Conservation (phyloP, 176 grass and related monocot species). For the Carex parvula region DNA sequence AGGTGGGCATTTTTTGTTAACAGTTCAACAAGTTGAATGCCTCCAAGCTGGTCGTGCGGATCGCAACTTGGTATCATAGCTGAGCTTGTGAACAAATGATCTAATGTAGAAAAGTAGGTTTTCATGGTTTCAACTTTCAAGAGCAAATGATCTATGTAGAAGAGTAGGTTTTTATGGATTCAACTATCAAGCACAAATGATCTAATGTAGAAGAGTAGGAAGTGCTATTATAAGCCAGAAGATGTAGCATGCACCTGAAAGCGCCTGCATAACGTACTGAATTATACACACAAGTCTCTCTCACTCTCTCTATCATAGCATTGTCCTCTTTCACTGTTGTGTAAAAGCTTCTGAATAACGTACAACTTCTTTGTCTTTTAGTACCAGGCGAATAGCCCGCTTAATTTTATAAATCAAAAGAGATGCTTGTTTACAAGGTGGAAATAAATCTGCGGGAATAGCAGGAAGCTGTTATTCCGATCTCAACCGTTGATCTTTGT, state of each 20-base stretch:
- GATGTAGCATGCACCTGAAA: neutral
- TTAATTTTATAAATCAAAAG: too few relatives aligned
- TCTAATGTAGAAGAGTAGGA: neutral
- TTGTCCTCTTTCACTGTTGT: neutral
- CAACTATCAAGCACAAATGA: too few relatives aligned
- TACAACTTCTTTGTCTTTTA: too few relatives aligned
- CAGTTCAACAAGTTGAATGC: neutral
- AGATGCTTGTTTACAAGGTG: too few relatives aligned
- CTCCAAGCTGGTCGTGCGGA: slow-evolving; percentile 42
- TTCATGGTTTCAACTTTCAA: neutral
- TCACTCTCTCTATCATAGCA: neutral
- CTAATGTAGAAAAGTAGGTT: neutral
- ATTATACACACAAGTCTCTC: neutral
- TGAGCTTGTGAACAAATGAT: neutral
- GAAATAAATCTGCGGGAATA: too few relatives aligned
- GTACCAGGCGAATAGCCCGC: too few relatives aligned
- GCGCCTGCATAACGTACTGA: neutral
- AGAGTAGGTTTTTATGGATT: neutral
- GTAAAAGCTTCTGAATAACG: neutral
- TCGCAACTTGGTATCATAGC: slow-evolving; percentile 38
- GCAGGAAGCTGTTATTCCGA: too few relatives aligned
- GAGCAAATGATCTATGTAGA: neutral
- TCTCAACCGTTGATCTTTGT: too few relatives aligned
- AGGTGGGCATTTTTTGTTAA: slow-evolving; percentile 27
- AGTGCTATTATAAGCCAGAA: neutral